Evolutionary conservation across 768 basidiomycete species (phyloP), one percentile per base, ranked within the genome.

Genomic region (Dacryopinax primogenitus): DNA sequence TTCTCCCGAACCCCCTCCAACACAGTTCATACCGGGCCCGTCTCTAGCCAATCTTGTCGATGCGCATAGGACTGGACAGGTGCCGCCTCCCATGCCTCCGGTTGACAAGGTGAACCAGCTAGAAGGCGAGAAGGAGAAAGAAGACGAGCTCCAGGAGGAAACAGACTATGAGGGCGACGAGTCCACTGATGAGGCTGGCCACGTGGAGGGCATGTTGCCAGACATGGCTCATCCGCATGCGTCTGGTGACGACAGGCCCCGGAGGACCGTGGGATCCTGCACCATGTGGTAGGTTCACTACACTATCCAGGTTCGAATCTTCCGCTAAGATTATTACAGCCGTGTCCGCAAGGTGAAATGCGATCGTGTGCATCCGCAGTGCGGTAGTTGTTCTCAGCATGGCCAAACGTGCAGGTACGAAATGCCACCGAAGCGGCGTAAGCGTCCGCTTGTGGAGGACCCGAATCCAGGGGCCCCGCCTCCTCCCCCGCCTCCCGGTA

Each of bases 391-490:
- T 32, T 23, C 51, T 30, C 51, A 58, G 51, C 51, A 58, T 30
- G 51, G 51, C 51, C 51, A 58, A 30, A 58, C 51, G 7, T 58
- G 51, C 26, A 58, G 51, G 51, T 58, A 58, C 51, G 51, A 58
- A 18, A 13, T 58, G 51, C 51, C 51, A 6, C 51, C 51, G 26
- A 58, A 58, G 51, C 51, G 51, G 13, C 51, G 51, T 30, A 58
- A 58, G 51, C 51, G 51, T 13, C 51, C 51, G 4, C 51, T 58
- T 9, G 26, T 58, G 4, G 51, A 58, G 51, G 51, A 58, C 30
- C 51, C 51, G 13, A 58, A 26, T 30, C 51, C 51, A 2, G 51
- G 51, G 26, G 51, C 51, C 2, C 51, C 51, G 9, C 51, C 51
- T 3, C 51, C 51, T 15, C 12, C 21, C 30, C 13, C 51, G 2